Conservation (phyloP, 1,284 basidiomycete species). For the Trichosporon sp. region DNA sequence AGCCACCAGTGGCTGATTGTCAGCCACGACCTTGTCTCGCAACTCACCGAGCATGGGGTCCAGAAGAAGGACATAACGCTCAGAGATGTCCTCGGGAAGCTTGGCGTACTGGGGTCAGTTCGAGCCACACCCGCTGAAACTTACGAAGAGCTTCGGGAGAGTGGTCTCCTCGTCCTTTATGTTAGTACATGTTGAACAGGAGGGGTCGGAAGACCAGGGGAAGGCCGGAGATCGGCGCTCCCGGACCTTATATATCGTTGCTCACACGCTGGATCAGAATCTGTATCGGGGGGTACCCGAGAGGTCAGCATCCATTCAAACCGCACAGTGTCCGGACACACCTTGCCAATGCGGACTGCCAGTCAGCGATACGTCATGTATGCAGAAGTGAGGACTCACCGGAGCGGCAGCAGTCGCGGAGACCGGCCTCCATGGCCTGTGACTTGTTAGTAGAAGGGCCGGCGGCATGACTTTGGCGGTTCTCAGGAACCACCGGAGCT, state of each 20-base stretch:
- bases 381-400: constrained; percentile 31
- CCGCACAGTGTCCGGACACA: constrained; percentile 19
- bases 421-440: constrained; percentile 87
- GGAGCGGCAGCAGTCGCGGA: constrained; percentile 78
- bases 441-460: constrained; percentile 1
- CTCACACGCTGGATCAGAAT: constrained; percentile 86
- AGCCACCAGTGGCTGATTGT: constrained; percentile 81
- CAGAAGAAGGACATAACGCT: constrained; percentile 85
- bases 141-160: constrained; percentile 73
- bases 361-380: constrained; percentile 19
- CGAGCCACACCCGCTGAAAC: constrained; percentile 4
- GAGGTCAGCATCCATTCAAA: constrained; percentile 22
- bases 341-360: constrained; percentile 49
- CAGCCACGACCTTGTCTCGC: not conserved
- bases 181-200: not conserved
- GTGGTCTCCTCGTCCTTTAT: constrained; percentile 83
- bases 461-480: not conserved
- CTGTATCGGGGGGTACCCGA: constrained; percentile 46
- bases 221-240: not conserved
- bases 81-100: constrained; percentile 88
- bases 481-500: not conserved
- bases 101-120: constrained; percentile 55
- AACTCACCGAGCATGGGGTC: constrained; percentile 92
- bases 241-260: constrained; percentile 11
- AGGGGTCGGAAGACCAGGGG: not conserved